Evolutionary conservation across 805 yeast species (phyloP), one percentile per base, ranked within the genome.

Genomic region (Lipomyces sp.): DNA sequence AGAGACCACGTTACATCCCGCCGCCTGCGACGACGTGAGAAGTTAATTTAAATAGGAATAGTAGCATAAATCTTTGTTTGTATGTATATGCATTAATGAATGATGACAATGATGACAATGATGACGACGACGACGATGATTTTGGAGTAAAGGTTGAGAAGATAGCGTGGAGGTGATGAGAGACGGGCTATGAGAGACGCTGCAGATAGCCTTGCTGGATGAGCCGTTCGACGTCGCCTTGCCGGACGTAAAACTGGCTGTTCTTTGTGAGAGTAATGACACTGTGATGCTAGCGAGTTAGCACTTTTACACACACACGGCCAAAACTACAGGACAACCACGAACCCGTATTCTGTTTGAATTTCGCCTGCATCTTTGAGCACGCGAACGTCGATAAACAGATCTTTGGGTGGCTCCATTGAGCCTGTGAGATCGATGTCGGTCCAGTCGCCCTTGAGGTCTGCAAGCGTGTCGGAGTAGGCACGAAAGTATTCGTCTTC

Each of bases 341-440:
- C 66, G 22, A 45, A 63, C 66, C 97, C 98, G 62, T 91, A 91
- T 66, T 91, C 98, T 0, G 98, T 93, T 64, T 90, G 96, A 32
- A 91, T 88, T 65, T 93, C 98, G 1, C 98, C 98, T 0, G 95
- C 97, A 62, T 91, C 95, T 65, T 85, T 85, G 45, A 91, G 69
- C 6, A 91, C 98, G 51, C 98, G 73, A 3, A 93, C 98, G 63
- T 91, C 98, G 8, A 91, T 86, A 61, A 91, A 93, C 26, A 93
- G 85, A 59, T 88, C 95, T 33, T 78, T 79, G 1, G 98, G 98
- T 0, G 98, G 98, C 21, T 79, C 86, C 59, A 93, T 64, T n/a
- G 86, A 81, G 0, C 97, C 98, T 26, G 91, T 80, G 23, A 93
- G 70, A 63, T 93, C 98, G 16, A 91, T 70, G 58, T 89, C 96